Evolutionary conservation across 2,329 filamentous ascomycete species (phyloP).

Genomic region (Pyrenochaeta sp.): DNA sequence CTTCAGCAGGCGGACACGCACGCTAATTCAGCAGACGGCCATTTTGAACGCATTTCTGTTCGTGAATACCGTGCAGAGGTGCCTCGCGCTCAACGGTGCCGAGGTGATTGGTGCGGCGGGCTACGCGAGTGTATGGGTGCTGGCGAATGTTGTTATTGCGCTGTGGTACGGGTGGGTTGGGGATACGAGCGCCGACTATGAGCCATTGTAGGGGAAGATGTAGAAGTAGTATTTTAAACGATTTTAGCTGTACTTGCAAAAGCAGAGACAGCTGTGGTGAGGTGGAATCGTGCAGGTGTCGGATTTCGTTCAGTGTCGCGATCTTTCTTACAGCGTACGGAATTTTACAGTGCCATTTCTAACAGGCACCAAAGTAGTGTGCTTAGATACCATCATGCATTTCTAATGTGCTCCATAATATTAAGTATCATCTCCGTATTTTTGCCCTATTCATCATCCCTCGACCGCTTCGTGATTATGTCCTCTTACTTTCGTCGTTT

Average conservation of each 20-base stretch:
- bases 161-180: constrained; percentile 62
- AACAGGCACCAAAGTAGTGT: background rate
- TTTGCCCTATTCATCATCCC: background rate
- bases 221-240: background rate
- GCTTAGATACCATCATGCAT: background rate
- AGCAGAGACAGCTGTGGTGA: background rate
- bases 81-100: constrained; percentile 74
- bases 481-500: too few species aligned
- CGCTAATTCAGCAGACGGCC: constrained; percentile 64
- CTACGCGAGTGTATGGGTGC: constrained; percentile 80
- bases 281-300: background rate
- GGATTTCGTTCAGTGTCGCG: background rate
- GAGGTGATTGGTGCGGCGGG: constrained; percentile 73
- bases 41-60: constrained; percentile 57
- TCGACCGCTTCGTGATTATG: too few species aligned
- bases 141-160: constrained; percentile 69
- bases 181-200: constrained; percentile 43
- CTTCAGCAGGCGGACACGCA: constrained; percentile 70
- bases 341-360: background rate
- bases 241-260: background rate
- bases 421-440: background rate
- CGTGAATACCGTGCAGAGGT: constrained; percentile 69
- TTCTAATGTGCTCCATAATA: background rate
- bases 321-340: background rate
- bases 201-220: constrained; percentile 20